Percentiles rank a stretch among this genome's conserved stretches.
Conservation (phyloP, 2,329 filamentous ascomycete genomes). For the Fusarium sp. region DNA sequence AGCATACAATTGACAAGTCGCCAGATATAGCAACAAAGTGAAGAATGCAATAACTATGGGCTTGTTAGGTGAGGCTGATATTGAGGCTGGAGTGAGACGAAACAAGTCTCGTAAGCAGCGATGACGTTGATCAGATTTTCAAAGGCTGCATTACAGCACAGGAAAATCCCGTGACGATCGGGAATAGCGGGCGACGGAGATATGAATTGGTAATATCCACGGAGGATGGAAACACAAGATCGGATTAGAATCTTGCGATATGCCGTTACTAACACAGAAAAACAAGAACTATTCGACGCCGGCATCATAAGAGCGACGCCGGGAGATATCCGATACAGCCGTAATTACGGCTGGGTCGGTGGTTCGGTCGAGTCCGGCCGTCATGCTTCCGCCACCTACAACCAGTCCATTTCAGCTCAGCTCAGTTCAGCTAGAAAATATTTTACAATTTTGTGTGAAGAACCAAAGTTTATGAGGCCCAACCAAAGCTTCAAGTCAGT, state of each 20-base stretch:
- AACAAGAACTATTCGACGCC: constrained; percentile 6
- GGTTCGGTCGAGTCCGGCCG: constrained; percentile 27
- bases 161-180: constrained; percentile 22
- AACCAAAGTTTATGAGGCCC: not conserved
- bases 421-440: not conserved
- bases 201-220: constrained; percentile 26
- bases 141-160: not conserved
- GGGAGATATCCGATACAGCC: constrained; percentile 39
- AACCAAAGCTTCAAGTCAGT: not conserved
- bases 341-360: constrained; percentile 45
- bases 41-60: not conserved
- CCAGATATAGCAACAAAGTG: constrained; percentile 25
- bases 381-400: constrained; percentile 24
- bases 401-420: not conserved
- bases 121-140: constrained; percentile 32
- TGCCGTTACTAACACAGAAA: not conserved
- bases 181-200: constrained; percentile 12
- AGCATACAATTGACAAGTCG: not conserved
- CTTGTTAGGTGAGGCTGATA: constrained; percentile 20
- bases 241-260: constrained; percentile 21
- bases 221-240: not conserved
- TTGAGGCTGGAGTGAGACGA: constrained; percentile 32
- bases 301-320: not conserved
- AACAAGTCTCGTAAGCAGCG: constrained; percentile 24
- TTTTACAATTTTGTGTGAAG: not conserved